Base-by-base conservation (phyloP, 2,329 filamentous ascomycete species). In the Microdochium bolleyi region DNA sequence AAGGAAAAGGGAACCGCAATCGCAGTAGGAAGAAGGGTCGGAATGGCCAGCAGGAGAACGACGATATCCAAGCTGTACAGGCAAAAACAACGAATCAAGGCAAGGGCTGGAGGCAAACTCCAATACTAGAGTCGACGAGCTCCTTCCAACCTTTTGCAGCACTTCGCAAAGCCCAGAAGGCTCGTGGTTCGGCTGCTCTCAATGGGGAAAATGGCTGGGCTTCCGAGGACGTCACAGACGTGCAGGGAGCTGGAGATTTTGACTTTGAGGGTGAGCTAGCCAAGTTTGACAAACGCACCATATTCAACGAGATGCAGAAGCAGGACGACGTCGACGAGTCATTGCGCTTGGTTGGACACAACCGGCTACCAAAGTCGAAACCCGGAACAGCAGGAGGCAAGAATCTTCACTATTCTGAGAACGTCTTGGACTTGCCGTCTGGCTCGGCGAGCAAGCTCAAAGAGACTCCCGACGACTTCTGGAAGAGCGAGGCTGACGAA, bases 141-240 rank as follows among this genome's bases (percentile, higher is more conserved):
- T 81, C 80, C 0, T 86, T 85, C 55, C 83, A 85, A 62, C 82
- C 82, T 0, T 85, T 80, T 60, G 71, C 75, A 46, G 78, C 78
- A 1, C 65, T 85, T 1, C 90, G 79, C 73, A 79, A 69, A 65
- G 71, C 64, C 56, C 70, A 73, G 60, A 75, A 73, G 55, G 72
- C 67, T 53, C 74, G 68, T 7, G 41, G 41, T 22, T 7, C 10
- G 59, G 68, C 66, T 48, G 66, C 65, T 27, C 56, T 54, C 13
- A 60, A 58, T 41, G 69, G 69, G 9, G 80, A 89, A 46, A 95
- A 90, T 65, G 92, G 90, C 3, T 97, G 92, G 92, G 91, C 89
- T 3, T 96, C 92, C 0, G 94, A 96, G 65, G 92, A 97, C 63
- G 92, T 92, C 22, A 96, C 90, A 0, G 94, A 97, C 65, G 89